phyloP scores from a whole-genome alignment of 768 basidiomycete species.

The Russula vinacea region DNA sequence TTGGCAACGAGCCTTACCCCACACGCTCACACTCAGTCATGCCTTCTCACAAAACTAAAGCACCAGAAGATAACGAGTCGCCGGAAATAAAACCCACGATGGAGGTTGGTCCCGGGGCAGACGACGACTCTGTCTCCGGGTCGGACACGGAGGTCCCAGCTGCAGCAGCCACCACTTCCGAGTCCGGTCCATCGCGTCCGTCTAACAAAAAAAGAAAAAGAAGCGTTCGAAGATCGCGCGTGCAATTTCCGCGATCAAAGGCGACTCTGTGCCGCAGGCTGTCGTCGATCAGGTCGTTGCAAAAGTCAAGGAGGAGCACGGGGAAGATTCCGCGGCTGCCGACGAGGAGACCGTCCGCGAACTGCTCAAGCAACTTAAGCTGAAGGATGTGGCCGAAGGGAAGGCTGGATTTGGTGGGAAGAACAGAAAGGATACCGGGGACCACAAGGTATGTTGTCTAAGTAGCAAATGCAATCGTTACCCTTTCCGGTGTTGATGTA shows the following conservation, averaged over 20 bases:
- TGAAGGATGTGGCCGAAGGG: conserved; percentile 83
- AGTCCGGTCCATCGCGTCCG: conserved; percentile 38
- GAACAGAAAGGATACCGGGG: conserved; percentile 77
- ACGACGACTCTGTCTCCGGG: conserved; percentile 9
- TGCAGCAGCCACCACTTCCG: conserved; percentile 19
- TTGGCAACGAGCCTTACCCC: neutral
- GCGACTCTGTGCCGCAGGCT: conserved; percentile 59
- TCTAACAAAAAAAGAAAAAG: conserved; percentile 88
- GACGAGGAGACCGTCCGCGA: conserved; percentile 65
- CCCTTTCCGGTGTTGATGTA: conserved; percentile 8
- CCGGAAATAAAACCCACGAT: conserved; percentile 2
- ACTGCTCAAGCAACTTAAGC: conserved; percentile 71
- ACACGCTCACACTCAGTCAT: neutral
- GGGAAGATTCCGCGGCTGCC: conserved; percentile 37
- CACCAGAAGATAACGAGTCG: neutral
- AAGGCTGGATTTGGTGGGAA: conserved; percentile 73
- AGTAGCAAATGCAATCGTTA: neutral
- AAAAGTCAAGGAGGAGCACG: conserved; percentile 46
- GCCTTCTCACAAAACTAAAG: conserved; percentile 20
- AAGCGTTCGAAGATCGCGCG: conserved; percentile 72
- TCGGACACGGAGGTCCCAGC: conserved; percentile 12
- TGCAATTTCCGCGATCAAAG: conserved; percentile 47
- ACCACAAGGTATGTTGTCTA: conserved; percentile 69
- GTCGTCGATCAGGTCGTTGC: conserved; percentile 65
- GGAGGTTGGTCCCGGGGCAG: conserved; percentile 12